Base-by-base conservation (phyloP, 78 protist genomes). In the Tieghemostelium lacteum region DNA sequence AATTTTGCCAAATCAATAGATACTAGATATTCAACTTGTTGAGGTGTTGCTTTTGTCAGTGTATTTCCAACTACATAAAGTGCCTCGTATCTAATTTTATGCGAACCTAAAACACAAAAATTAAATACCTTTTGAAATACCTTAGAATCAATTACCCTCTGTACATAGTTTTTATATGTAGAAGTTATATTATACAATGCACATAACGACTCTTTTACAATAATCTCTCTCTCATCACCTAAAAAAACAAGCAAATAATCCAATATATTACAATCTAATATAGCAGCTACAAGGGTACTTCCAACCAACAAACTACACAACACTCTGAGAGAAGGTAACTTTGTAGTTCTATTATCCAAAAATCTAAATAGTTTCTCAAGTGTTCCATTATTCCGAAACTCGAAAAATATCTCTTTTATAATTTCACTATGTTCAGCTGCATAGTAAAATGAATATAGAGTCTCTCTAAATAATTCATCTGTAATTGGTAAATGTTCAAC, bases 281-380 rank as follows among this genome's bases (percentile, higher is more conserved):
- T 55, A 49, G 50, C 33, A 16, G 65, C 33, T 28, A 83, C 91
- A 1, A 28, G 20, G 8, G 17, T 55, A 33, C 66, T 83, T 69
- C n/a, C n/a, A n/a, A n/a, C n/a, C n/a, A n/a, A n/a, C n/a, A n/a
- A n/a, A n/a, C n/a, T n/a, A n/a, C 60, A 96, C 24, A 86, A 88
- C n/a, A n/a, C n/a, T n/a, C n/a, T n/a, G n/a, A n/a, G n/a, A n/a
- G n/a, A n/a, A n/a, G n/a, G n/a, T n/a, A n/a, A n/a, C n/a, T n/a
- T n/a, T n/a, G n/a, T 99, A 99, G 31, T 55, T 29, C 16, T 16
- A 24, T 63, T 24, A 95, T 33, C 99, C 99, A 3, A 98, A 96
- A 39, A 99, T 97, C 93, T 99, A 98, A 20, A 98, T 96, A 49
- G 98, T 33, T 6, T 99, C 86, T 99, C 99, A 99, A 92, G 99